A percentile compares a stretch with the other conserved stretches of the same genome.
phyloP scores from a whole-genome alignment of 148 eudicot species.

The Camellia granthamiana region DNA sequence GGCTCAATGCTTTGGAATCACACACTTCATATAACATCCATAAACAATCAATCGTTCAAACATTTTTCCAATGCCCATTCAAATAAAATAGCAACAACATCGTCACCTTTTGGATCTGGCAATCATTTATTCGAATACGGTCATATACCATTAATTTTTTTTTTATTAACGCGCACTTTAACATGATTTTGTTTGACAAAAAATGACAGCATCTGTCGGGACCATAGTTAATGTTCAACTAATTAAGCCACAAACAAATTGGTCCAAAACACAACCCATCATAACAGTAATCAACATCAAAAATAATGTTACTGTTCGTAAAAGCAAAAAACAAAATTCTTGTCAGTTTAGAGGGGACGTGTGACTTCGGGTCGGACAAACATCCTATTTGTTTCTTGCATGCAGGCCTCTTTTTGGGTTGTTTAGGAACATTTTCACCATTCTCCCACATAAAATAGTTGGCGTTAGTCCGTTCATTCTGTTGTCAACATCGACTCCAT shows the following conservation, averaged over 20 bases:
- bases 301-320: no score
- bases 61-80: background rate
- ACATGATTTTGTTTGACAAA: no score
- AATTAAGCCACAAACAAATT: no score
- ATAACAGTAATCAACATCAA: background rate
- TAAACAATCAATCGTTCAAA: background rate
- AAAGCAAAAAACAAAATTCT: background rate
- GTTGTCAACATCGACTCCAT: background rate
- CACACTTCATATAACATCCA: background rate
- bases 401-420: no score
- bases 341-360: background rate
- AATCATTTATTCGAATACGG: background rate
- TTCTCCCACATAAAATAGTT: no score
- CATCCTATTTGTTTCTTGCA: no score
- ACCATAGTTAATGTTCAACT: background rate
- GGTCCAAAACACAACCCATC: background rate
- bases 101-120: background rate
- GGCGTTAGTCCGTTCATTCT: background rate
- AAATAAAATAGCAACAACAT: background rate
- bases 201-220: background rate
- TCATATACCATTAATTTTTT: background rate
- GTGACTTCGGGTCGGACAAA: background rate
- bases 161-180: no score
- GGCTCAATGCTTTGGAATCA: background rate
- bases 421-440: background rate